Conservation (phyloP, 768 basidiomycete species). For the Guyanaporus albipodus region DNA sequence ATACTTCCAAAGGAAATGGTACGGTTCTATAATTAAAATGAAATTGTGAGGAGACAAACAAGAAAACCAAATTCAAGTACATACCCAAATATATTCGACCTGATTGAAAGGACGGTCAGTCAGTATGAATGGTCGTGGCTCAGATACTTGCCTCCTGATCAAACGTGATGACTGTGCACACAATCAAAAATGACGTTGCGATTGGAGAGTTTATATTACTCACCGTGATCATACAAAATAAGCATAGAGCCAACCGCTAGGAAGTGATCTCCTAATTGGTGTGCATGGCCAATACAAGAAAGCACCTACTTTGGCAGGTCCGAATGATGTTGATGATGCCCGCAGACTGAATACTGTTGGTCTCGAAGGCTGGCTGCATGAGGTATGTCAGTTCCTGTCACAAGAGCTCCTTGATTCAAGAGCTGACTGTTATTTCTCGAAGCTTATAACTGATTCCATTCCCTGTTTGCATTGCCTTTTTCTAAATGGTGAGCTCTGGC, state of each 20-base stretch:
- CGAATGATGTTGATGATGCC: conserved; percentile 1
- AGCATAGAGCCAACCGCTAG: conserved; percentile 6
- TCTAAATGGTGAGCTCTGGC: too few relatives aligned
- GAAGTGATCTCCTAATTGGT: background rate
- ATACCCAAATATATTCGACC: conserved; percentile 23
- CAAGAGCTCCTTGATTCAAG: too few relatives aligned
- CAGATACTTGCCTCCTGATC: conserved; percentile 12
- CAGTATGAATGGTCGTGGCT: background rate
- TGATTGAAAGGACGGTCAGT: background rate
- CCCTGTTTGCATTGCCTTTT: too few relatives aligned
- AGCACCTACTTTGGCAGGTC: conserved; percentile 12
- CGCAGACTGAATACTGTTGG: too few relatives aligned
- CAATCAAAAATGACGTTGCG: background rate
- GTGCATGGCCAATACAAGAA: too few relatives aligned
- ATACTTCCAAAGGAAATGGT: conserved; percentile 15
- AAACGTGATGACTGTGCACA: conserved; percentile 12
- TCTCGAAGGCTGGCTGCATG: too few relatives aligned
- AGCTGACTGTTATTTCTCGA: too few relatives aligned
- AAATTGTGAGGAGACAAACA: background rate
- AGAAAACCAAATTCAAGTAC: background rate
- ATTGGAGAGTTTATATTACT: background rate
- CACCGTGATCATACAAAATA: conserved; percentile 21
- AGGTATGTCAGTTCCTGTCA: too few relatives aligned
- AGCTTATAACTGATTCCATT: too few relatives aligned
- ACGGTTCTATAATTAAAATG: background rate